Percentiles rank a stretch among this genome's conserved stretches.
Evolutionary conservation across 1,139 yeast genomes (phyloP).

Genomic region (Geotrichum macrosporum): DNA sequence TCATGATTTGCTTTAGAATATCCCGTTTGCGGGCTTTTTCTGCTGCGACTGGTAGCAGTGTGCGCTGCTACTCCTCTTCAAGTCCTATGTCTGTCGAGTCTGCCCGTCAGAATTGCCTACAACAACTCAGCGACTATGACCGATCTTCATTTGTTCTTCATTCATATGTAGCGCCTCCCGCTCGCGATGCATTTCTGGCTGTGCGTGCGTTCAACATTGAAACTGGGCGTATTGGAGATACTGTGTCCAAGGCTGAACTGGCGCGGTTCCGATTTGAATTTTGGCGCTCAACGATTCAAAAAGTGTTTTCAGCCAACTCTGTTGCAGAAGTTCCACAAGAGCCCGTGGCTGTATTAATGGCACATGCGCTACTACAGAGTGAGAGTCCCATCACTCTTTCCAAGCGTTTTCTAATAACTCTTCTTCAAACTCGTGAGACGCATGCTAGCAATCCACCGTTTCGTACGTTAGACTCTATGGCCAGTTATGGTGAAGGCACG

Average conservation of each 20-base stretch:
- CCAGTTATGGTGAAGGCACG: slow-evolving; percentile 78
- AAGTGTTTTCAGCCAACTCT: slow-evolving; percentile 29
- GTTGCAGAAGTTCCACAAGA: slow-evolving; percentile 45
- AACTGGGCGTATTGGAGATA: slow-evolving; percentile 54
- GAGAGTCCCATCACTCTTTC: slow-evolving; percentile 45
- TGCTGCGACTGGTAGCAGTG: too few relatives aligned
- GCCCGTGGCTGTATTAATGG: slow-evolving; percentile 56
- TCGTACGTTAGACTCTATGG: slow-evolving; percentile 52
- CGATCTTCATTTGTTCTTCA: slow-evolving; percentile 63
- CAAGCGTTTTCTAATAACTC: slow-evolving; percentile 53
- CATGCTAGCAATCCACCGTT: slow-evolving; percentile 47
- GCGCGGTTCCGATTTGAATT: slow-evolving; percentile 39
- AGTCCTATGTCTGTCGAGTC: slow-evolving; percentile 16
- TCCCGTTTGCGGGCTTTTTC: too few relatives aligned
- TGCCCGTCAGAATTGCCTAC: slow-evolving; percentile 18
- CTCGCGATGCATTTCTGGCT: slow-evolving; percentile 64
- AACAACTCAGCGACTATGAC: slow-evolving; percentile 40
- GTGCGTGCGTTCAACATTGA: slow-evolving; percentile 66
- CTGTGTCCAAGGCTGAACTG: slow-evolving; percentile 41
- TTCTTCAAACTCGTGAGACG: slow-evolving; percentile 57
- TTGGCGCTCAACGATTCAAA: slow-evolving; percentile 40
- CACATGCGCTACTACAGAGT: slow-evolving; percentile 25
- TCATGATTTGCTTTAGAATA: too few relatives aligned
- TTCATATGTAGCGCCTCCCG: slow-evolving; percentile 65
- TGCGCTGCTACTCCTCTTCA: too few relatives aligned